Base-by-base conservation (phyloP, 768 basidiomycete species). In the Leccinellum albellum region DNA sequence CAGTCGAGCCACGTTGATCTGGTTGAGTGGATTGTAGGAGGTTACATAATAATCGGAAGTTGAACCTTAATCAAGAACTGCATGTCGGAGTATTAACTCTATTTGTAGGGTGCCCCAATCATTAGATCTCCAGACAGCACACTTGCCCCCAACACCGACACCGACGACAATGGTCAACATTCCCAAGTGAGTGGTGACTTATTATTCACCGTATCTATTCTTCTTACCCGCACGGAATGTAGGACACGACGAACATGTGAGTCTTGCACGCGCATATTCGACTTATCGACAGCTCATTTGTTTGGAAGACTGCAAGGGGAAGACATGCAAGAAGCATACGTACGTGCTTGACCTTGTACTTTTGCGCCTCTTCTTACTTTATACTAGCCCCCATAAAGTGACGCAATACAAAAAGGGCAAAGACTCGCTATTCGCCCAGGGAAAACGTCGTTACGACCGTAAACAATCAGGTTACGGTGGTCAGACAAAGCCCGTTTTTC, bases 341-440 rank as follows among this genome's bases (percentile, higher is more conserved):
- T 94, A 79, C 55, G 91, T 78, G 26, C 13, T 23, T 32, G 15
- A 24, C 15, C n/a, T n/a, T 37, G 6, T n/a, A 9, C 6, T 8
- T 42, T 10, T 6, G 20, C 21, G 3, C 0, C 15, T 4, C 26
- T 57, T 44, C 62, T 53, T 28, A 10, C 20, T 26, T 35, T 3
- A 49, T 29, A 35, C n/a, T 71, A 94, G 92, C 62, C 95, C 95
- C 57, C 96, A 98, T 81, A 99, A 99, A 78, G 96, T 99, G 70
- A 98, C 96, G 58, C 96, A 99, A 76, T 99, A 98, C 86, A 99
- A 99, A 88, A 97, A 93, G 85, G 97, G 97, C 74, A 98, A 99
- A 80, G 96, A 93, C 74, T 98, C 97, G 58, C 79, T 95, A 61
- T 91, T 91, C 74, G 97, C 92, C 52, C 96, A 99, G 80, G 97